Evolutionary conservation across 139 green algal species (phyloP), one percentile per base, ranked within the genome.

Genomic region (Chlorella vulgaris): DNA sequence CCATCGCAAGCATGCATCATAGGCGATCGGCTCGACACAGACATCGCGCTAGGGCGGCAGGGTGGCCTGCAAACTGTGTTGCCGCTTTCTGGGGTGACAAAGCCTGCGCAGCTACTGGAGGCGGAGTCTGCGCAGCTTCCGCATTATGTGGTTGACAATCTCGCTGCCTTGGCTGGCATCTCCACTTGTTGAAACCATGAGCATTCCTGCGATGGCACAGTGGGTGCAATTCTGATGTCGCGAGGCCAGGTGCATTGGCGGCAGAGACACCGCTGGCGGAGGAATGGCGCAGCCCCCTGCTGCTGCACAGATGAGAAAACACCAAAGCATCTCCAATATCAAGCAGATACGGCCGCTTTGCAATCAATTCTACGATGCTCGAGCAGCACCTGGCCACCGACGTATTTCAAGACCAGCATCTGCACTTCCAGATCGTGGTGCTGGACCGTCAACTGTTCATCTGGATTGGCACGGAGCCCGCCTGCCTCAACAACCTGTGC

Each of bases 1-100:
- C 86, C 88, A 0, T 2, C 28, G 0, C 65, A 78, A n/a, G 87
- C 86, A 3, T 86, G 82, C 76, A 91, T 95, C 21, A 79, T 95
- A 33, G 91, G 91, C 0, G 88, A 92, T 84, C 70, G 91, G 4
- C 74, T 94, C 31, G 91, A 94, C 83, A 94, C 90, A 0, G 91
- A 94, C 81, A 88, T 95, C n/a, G 80, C 84, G 3, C 66, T 94
- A 68, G 91, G 90, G 7, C 76, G 77, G 24, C 61, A 84, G 13
- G 89, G 89, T 21, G 87, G 87, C 22, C 70, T 94, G 58, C 36
- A 60, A 1, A 92, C 90, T 7, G 73, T 92, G 19, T 76, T 94
- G 65, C 84, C 89, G 0, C 66, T 93, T n/a, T 90, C 89, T 18
- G 90, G 90, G 31, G 85, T 89, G 4, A 86, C 80, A 22, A 83